Base-by-base conservation (phyloP, 345 rosid species). In the Conringia planisiliqua region DNA sequence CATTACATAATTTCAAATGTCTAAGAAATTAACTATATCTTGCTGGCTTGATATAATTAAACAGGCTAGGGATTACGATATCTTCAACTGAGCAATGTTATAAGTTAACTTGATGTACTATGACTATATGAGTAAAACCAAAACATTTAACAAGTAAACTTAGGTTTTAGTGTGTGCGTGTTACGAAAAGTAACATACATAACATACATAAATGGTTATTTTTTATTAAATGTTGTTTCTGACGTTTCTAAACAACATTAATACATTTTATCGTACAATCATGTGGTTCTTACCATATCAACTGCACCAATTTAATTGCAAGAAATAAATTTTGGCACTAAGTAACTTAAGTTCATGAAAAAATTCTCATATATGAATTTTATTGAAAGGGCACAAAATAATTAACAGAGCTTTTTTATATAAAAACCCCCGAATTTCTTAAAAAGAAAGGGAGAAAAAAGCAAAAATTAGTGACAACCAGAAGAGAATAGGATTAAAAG, bases 401-500 rank as follows among this genome's bases (percentile, higher is more conserved):
- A 55, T 5, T n/a, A 17, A 33, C 2, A 58, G 6, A 72, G 61
- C 4, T 27, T 13, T 5, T 12, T 16, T 12, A 10, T 47, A 18
- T 16, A 24, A 12, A 47, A n/a, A n/a, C n/a, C n/a, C n/a, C 5
- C 6, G 32, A 42, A 24, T 65, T 65, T 73, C 3, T 7, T 29
- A 40, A 29, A 63, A 63, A 16, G 48, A 42, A 70, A 32, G 12
- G 2, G 11, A 52, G 33, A 62, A 48, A 61, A 62, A 50, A 35
- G 66, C 22, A 66, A 75, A 26, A 67, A 59, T 29, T 50, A 75
- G 73, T 75, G 79, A 68, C 29, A 68, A 50, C 68, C 73, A 68
- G 73, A 75, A 75, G 62, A 60, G 58, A 75, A 60, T 39, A 68
- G 38, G 68, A 51, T 68, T 60, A 68, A 75, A 22, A 75, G 79